Evolutionary conservation across 306 rosid species (phyloP).

Genomic region (Cercis canadensis): DNA sequence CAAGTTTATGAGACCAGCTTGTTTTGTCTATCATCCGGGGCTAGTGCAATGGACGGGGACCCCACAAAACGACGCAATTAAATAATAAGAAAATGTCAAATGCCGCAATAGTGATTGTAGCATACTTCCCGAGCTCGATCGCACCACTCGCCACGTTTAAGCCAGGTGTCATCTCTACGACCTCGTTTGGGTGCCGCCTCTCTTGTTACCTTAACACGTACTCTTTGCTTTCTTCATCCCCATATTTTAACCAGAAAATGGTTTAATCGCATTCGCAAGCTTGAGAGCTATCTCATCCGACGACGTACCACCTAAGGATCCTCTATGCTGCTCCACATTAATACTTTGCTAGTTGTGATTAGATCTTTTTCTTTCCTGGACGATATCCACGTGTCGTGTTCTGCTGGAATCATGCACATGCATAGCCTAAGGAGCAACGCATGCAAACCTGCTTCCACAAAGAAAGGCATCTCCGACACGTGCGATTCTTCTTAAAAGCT

Average conservation of each 20-base stretch:
- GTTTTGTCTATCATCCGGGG: no score
- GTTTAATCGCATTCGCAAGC: background rate
- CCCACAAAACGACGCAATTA: constrained; percentile 31
- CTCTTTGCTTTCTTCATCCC: background rate
- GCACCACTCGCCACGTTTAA: constrained; percentile 50
- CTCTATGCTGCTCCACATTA: no score
- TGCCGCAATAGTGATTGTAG: constrained; percentile 13
- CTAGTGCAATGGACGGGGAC: background rate
- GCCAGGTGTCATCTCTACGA: constrained; percentile 48
- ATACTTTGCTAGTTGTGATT: no score
- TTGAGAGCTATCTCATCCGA: no score
- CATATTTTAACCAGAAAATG: background rate
- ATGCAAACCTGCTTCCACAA: background rate
- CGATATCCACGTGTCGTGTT: background rate
- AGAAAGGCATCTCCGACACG: background rate
- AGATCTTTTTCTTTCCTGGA: no score
- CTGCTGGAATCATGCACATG: background rate
- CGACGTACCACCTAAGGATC: no score
- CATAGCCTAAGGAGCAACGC: background rate
- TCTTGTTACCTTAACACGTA: constrained; percentile 50
- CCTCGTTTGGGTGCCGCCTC: constrained; percentile 13
- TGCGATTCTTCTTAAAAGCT: no score
- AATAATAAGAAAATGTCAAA: constrained; percentile 13
- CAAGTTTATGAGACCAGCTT: no score
- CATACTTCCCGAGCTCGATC: background rate